These are phyloP conservation scores for Cryphonectria radicalis DNA, from an alignment of 2,329 filamentous ascomycete genomes.

Conservation along the genomic window DNA sequence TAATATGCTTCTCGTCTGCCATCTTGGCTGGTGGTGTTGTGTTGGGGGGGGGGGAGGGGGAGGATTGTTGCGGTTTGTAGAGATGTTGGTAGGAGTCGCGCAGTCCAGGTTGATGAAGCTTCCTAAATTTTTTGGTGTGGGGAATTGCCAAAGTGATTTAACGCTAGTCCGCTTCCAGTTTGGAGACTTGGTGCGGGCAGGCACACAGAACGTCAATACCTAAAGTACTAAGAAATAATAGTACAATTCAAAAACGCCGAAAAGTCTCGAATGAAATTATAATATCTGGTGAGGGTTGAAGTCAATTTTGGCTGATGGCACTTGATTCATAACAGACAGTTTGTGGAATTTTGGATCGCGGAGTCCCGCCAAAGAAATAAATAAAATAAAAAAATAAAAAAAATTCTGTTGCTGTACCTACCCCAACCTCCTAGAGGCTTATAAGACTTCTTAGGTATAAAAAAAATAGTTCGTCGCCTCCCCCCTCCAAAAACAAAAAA, in stretches of 20 bases:
- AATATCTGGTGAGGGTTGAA: background rate
- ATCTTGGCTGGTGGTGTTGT: conserved; percentile 38
- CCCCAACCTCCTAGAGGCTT: too few species aligned
- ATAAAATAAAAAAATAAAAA: too few species aligned
- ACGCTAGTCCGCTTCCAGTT: conserved; percentile 15
- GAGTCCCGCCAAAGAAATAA: too few species aligned
- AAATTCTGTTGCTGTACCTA: too few species aligned
- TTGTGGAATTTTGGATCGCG: too few species aligned
- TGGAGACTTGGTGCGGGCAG: background rate
- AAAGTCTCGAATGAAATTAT: background rate
- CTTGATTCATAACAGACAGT: too few species aligned
- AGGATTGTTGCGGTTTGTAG: background rate
- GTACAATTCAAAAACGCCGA: background rate
- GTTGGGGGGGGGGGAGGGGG: background rate
- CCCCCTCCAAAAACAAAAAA: too few species aligned
- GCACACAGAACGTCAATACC: background rate
- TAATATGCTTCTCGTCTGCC: conserved; percentile 75
- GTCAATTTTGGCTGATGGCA: background rate
- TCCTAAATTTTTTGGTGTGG: conserved; percentile 34
- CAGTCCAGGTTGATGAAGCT: conserved; percentile 22
- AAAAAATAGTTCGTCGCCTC: too few species aligned
- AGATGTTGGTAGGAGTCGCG: conserved; percentile 1
- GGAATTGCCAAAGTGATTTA: conserved; percentile 13
- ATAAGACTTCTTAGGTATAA: too few species aligned
- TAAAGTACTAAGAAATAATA: background rate